phyloP scores from a whole-genome alignment of 306 rosid species.

The Mimosa bimucronata region DNA sequence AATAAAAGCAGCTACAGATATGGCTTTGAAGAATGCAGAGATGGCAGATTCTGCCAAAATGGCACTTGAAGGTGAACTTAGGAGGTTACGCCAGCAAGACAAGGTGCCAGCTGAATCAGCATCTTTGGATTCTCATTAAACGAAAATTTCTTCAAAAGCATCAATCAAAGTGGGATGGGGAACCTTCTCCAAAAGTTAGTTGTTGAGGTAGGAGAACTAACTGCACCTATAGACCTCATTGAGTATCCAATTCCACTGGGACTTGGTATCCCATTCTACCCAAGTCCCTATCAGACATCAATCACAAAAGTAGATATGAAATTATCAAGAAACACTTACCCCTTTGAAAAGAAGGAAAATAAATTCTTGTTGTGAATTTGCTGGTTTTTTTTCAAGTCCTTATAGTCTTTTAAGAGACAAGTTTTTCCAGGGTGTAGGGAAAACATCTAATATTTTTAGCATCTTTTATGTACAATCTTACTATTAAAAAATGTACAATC shows the following conservation, averaged over 20 bases:
- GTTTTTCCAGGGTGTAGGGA: constrained; percentile 15
- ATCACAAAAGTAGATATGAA: too few species aligned
- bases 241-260: too few species aligned
- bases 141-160: constrained; percentile 17
- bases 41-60: constrained; percentile 75
- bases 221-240: too few species aligned
- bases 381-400: constrained; percentile 19
- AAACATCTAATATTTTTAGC: background rate
- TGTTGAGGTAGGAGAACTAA: too few species aligned
- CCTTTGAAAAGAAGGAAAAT: background rate
- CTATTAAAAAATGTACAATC: background rate
- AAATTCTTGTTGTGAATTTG: constrained; percentile 32
- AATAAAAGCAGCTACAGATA: constrained; percentile 75
- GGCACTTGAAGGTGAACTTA: constrained; percentile 67
- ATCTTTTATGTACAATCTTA: background rate
- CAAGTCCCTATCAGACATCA: too few species aligned
- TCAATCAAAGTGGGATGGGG: background rate
- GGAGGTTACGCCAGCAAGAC: constrained; percentile 68
- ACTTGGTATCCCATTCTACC: too few species aligned
- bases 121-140: constrained; percentile 15
- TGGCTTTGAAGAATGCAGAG: constrained; percentile 80
- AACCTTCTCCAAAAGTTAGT: too few species aligned
- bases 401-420: background rate
- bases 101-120: constrained; percentile 31
- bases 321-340: too few species aligned